A percentile compares a stretch with the other conserved stretches of the same genome.
These are phyloP conservation scores for Mycena sp. DNA, from an alignment of 1,284 basidiomycete species.

Conservation along the genomic window DNA sequence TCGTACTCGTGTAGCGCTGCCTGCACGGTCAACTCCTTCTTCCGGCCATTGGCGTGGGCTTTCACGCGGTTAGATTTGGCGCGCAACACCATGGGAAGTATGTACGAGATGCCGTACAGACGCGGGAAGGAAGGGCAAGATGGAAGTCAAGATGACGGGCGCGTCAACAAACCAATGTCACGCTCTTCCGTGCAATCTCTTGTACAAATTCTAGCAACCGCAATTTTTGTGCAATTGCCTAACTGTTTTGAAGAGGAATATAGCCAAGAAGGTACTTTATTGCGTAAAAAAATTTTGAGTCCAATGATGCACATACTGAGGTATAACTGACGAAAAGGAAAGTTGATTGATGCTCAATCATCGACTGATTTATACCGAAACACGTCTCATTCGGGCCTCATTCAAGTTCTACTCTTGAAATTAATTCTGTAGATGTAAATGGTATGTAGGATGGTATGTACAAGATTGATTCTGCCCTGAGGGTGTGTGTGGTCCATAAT, in stretches of 20 bases:
- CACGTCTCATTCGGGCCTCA: neutral
- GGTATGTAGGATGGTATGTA: too few relatives aligned
- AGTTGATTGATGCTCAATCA: neutral
- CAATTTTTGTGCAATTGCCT: neutral
- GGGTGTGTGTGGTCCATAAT: too few relatives aligned
- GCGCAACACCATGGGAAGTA: neutral
- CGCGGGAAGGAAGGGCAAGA: neutral
- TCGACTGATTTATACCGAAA: neutral
- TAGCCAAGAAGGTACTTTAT: neutral
- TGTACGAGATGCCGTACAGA: too few relatives aligned
- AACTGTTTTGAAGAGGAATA: neutral
- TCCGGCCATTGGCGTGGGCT: neutral
- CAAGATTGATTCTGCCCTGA: too few relatives aligned
- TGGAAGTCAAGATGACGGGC: neutral
- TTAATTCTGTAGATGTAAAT: too few relatives aligned
- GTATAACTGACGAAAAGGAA: neutral
- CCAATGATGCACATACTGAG: neutral
- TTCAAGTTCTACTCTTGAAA: too few relatives aligned
- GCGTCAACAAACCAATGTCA: constrained; percentile 5
- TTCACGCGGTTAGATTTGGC: constrained; percentile 11
- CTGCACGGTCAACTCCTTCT: neutral
- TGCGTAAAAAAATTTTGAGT: neutral
- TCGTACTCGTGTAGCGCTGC: neutral
- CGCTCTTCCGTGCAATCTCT: neutral
- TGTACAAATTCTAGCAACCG: neutral